These are phyloP conservation scores for Brassica incana DNA, from an alignment of 345 rosid species.

Conservation along the genomic window DNA sequence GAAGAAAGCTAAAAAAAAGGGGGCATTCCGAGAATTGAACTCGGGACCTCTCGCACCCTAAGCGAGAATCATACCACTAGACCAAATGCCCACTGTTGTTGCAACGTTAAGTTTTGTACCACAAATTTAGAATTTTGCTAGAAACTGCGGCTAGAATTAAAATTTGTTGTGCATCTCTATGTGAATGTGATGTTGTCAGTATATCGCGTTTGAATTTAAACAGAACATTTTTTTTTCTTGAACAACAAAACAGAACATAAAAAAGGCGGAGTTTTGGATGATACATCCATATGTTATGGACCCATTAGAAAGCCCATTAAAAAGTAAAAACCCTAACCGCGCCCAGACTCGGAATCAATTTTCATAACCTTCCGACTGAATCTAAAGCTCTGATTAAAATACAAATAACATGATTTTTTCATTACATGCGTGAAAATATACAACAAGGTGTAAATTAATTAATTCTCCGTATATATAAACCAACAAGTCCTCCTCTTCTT, in stretches of 20 bases:
- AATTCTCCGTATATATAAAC: constrained; percentile 13
- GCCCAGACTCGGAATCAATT: background rate
- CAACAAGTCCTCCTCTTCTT: constrained; percentile 7
- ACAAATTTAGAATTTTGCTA: too few species aligned
- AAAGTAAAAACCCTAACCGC: background rate
- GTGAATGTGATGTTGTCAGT: too few species aligned
- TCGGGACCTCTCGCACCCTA: constrained; percentile 88
- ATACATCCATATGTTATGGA: background rate
- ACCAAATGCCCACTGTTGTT: constrained; percentile 63
- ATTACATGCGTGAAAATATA: background rate
- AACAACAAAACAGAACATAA: background rate
- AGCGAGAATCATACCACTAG: constrained; percentile 93
- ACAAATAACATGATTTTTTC: background rate
- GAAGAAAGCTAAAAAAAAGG: background rate
- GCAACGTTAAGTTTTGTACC: too few species aligned
- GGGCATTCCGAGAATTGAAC: constrained; percentile 79
- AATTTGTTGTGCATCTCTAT: too few species aligned
- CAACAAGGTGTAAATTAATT: background rate
- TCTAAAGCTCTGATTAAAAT: background rate
- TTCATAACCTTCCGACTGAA: background rate
- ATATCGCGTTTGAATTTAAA: background rate
- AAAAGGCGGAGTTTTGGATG: background rate
- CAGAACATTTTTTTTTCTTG: background rate
- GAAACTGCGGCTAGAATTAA: too few species aligned
- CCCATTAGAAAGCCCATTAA: background rate